Evolutionary conservation across 306 rosid genomes (phyloP), one percentile per base, ranked within the genome.

Genomic region (Macrotyloma uniflorum): DNA sequence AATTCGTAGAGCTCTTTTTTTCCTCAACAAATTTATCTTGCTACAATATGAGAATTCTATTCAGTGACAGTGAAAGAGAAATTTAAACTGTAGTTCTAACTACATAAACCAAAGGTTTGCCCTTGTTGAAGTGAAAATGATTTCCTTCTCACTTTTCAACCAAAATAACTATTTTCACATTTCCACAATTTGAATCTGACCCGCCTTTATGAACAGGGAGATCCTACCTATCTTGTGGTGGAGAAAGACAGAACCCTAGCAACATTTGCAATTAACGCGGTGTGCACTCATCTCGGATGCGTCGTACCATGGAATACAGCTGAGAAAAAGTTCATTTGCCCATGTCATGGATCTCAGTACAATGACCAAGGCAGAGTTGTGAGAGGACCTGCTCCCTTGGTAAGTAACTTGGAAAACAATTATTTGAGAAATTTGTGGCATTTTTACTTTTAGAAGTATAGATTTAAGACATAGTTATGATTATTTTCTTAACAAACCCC

Each of bases 301-400:
- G 99, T 96, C 0, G 99, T 96, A 85, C 99, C 99, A 19, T 96
- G 87, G 79, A 96, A 96, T 83, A 0, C 26, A 11, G 97, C 97
- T 1, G 98, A 91, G 85, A 93, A 93, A 30, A 93, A 96, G 84
- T 96, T 93, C 91, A 79, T 96, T 50, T 96, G 99, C 82, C 99
- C 99, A 1, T 96, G 99, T 91, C 99, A 96, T 84, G 99, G 99
- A 70, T 96, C 98, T 78, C 99, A 87, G 76, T 93, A 93, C 93
- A 93, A 89, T 54, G 76, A 91, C 63, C 98, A 93, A 85, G 99
- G 99, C 75, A 87, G 75, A 71, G 99, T 96, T 79, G 98, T 96
- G 36, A 86, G 99, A 83, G 99, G 99, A 80, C 99, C 98, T 70
- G 98, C 99, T 46, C 99, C 99, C 45, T 76, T 96, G 91, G 99